Evolutionary conservation across 176 grass and related monocot species (phyloP), one percentile per base, ranked within the genome.

Genomic region (Metroxylon sagu): DNA sequence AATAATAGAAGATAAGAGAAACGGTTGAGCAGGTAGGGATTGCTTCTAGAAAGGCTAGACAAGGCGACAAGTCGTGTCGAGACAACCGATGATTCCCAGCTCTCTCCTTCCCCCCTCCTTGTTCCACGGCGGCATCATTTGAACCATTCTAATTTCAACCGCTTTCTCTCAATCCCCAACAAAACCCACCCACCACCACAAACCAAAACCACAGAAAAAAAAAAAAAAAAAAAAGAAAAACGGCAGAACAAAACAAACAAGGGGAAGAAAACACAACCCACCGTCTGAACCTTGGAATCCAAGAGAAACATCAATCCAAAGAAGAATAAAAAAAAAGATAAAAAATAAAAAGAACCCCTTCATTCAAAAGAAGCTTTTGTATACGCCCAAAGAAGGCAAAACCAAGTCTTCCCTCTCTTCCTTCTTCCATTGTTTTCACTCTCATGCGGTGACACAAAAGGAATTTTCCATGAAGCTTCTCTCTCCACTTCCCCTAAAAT

Each of bases 41-140:
- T 83, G 82, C 80, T 83, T 79, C 68, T 77, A 67, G 76, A 74
- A 74, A 77, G 56, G 71, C 35, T 12, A 56, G 60, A 63, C 71
- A 74, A 69, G 31, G 31, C 19, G 60, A 68, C 27, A 77, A 51
- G 43, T 30, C 49, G 59, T 48, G 43, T 68, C 25, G 55, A 57
- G 39, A 48, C 60, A 64, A 48, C 54, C 25, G 71, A 26, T 62
- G 52, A 29, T 77, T 54, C 50, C 50, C 21, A 43, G 35, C 10
- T 43, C 35, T 43, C 10, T 43, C 35, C 35, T 43, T 14, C 12
- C 35, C 35, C 8, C 8, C 35, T 14, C 7, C 12, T 43, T 43
- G 35, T 43, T 14, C 35, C 17, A 56, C 70, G 49, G 66, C 70
- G 49, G 66, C 59, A 76, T 76, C 75, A 72, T 49, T 35, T 18